Base-by-base conservation (phyloP, 1,139 yeast genomes). In the Kazachstania sp. region DNA sequence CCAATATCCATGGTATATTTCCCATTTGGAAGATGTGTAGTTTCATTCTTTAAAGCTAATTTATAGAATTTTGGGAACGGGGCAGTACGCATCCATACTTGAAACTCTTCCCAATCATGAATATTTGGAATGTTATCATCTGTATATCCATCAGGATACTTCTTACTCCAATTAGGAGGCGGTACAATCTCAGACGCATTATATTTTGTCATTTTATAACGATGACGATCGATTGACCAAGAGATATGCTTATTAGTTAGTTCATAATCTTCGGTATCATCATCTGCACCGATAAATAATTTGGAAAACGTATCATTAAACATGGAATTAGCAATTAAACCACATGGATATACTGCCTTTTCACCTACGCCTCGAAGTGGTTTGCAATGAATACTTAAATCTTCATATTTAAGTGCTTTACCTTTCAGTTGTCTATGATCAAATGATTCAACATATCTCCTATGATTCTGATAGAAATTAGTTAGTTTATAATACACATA, bases 51-150 rank as follows among this genome's bases (percentile, higher is more conserved):
- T 54, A 81, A 71, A 3, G 84, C 87, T 62, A 92, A 71, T 66
- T 88, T 88, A 60, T 86, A 79, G 63, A 94, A 92, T 30, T 80
- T 80, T 9, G 97, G 83, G 52, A 94, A 73, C 0, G 92, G 97
- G 3, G 97, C 83, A 2, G 97, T 83, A 59, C 88, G 81, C 97
- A 92, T 90, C 99, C 99, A 92, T 65, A 90, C 92, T 68, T 92
- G 97, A 63, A 92, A 81, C 59, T 86, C 87, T 51, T 74, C 78
- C 92, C 94, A 83, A 9, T 71, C 68, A 18, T 83, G 73, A 42
- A 86, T 71, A 63, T 92, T 92, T 3, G 97, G 98, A 49, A 92
- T 64, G 62, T 87, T 88, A 12, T 81, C 80, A 28, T 78, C 83
- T 18, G 84, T 88, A 69, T 92, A 92, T 0, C 97, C 97, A 53